Evolutionary conservation across 345 rosid genomes (phyloP).

Genomic region (Arabis alpina): DNA sequence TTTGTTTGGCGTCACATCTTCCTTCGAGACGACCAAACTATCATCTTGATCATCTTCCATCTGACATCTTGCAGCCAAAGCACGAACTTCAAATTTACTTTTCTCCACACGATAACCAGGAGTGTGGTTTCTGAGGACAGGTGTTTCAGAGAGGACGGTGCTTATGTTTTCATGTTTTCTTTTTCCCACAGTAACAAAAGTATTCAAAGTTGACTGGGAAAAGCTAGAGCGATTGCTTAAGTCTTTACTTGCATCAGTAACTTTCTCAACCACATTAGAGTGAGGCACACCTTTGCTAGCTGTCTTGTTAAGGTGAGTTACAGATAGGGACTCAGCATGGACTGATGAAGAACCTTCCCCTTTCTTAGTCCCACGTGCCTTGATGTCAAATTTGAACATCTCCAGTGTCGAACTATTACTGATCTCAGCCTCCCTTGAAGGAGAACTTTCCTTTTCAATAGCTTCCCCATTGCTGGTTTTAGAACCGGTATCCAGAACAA

Average conservation of each 20-base stretch:
- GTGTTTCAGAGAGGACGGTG: conserved; percentile 69
- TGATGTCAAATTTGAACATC: conserved; percentile 39
- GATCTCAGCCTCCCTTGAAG: conserved; percentile 40
- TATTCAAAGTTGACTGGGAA: conserved; percentile 70
- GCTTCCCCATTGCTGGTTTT: conserved; percentile 37
- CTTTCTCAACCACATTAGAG: conserved; percentile 43
- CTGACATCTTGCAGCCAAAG: conserved; percentile 39
- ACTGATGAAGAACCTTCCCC: conserved; percentile 40
- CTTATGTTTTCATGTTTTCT: conserved; percentile 72
- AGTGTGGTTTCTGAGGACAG: conserved; percentile 69
- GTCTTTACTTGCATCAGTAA: conserved; percentile 42
- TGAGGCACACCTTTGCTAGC: conserved; percentile 45
- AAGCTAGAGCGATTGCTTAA: conserved; percentile 41
- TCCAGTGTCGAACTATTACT: conserved; percentile 51
- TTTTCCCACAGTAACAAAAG: conserved; percentile 72
- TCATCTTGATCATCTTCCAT: conserved; percentile 40
- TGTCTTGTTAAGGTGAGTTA: conserved; percentile 35
- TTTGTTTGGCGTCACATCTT: conserved; percentile 48
- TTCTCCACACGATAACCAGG: conserved; percentile 42
- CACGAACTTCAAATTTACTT: conserved; percentile 44
- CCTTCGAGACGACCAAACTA: conserved; percentile 46
- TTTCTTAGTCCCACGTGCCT: conserved; percentile 48
- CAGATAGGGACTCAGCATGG: conserved; percentile 32
- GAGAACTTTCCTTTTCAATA: conserved; percentile 38
- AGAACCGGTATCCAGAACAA: conserved; percentile 40